Evolutionary conservation across 2,329 filamentous ascomycete species (phyloP), one percentile per base, ranked within the genome.

Genomic region (Aspergillus jensenii): DNA sequence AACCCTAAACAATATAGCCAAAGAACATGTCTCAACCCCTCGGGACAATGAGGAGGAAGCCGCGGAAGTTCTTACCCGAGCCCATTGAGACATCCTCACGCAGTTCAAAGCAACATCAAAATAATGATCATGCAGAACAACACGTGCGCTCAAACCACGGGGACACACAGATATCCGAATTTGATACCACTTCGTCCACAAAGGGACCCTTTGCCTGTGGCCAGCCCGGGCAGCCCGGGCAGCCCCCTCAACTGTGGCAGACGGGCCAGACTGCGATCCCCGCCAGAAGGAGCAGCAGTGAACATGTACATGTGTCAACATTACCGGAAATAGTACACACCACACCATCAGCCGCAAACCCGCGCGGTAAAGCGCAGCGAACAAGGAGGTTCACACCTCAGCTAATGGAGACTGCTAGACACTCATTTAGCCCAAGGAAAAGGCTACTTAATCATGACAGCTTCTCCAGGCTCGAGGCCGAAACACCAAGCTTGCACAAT

Each of bases 41-140:
- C 23, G 50, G 54, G 12, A 19, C 31, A 39, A 43, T 54, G 25
- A 35, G 39, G 8, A 60, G 25, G 44, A 56, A 43, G 23, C 57
- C 58, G 14, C 68, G 71, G 47, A 72, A 71, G 57, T 74, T 75
- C 58, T 64, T 76, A 39, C 69, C 74, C 31, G 74, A 81, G 58
- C 78, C 77, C 6, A 69, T 78, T 41, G 79, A 81, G 63, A 78
- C 74, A 12, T 72, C 68, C 11, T 71, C 72, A n/a, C 71, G 74
- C 58, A 78, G 72, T 54, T 78, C 67, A 39, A 71, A 71, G 59
- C 69, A 71, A 58, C 33, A 52, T 23, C 55, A 44, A 45, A 9
- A 52, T 15, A 39, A 27, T 21, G 19, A 48, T 33, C 37, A 49
- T 9, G 50, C 49, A 6, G 45, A n/a, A 40, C 52, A 57, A 49